These are phyloP conservation scores for Hirsutella minnesotensis DNA, from an alignment of 2,329 filamentous ascomycete genomes.

Conservation along the genomic window DNA sequence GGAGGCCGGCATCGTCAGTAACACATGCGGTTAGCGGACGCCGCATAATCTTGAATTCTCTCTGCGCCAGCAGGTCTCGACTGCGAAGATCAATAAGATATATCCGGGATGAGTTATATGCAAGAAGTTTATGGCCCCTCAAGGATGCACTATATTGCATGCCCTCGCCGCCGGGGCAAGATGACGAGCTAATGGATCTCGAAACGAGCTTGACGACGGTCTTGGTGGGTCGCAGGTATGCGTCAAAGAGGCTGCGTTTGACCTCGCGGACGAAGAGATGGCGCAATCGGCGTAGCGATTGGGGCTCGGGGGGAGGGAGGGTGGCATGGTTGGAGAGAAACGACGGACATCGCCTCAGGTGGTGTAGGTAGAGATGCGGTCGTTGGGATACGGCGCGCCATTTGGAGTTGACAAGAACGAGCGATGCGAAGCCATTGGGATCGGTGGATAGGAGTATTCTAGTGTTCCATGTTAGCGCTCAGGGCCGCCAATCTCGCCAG, in stretches of 20 bases:
- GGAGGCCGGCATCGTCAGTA: constrained; percentile 60
- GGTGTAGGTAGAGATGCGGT: constrained; percentile 48
- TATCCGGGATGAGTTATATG: constrained; percentile 76
- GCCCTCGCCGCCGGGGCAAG: constrained; percentile 71
- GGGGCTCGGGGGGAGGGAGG: constrained; percentile 26
- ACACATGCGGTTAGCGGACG: constrained; percentile 68
- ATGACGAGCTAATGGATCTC: constrained; percentile 72
- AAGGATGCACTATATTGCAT: constrained; percentile 76
- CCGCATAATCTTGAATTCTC: constrained; percentile 70
- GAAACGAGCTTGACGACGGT: constrained; percentile 73
- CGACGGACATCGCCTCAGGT: constrained; percentile 49
- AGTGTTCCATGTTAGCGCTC: background rate
- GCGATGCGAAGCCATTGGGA: constrained; percentile 53
- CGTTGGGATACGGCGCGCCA: constrained; percentile 55
- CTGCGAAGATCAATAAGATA: constrained; percentile 61
- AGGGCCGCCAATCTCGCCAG: background rate
- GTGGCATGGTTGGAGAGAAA: constrained; percentile 35
- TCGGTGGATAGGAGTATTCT: constrained; percentile 51
- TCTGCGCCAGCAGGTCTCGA: constrained; percentile 48
- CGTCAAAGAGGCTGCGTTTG: constrained; percentile 67
- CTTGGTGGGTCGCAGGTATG: constrained; percentile 56
- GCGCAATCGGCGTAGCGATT: constrained; percentile 49
- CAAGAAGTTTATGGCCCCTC: constrained; percentile 61
- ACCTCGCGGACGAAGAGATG: constrained; percentile 56
- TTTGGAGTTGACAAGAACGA: constrained; percentile 52